phyloP scores from a whole-genome alignment of 345 rosid genomes.

The Gossypium arboreum region DNA sequence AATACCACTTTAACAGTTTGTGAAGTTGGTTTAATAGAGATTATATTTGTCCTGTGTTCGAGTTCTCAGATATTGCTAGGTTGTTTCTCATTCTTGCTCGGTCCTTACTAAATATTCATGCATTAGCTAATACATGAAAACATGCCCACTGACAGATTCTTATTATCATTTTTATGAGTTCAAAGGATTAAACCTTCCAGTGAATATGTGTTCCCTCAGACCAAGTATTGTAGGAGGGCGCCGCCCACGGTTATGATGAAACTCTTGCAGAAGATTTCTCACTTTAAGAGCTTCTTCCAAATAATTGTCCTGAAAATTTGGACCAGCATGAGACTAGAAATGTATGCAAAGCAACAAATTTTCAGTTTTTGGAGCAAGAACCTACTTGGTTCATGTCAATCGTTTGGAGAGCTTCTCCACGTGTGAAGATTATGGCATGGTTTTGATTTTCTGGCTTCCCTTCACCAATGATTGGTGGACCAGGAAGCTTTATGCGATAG shows the following conservation, averaged over 20 bases:
- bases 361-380: conserved; percentile 17
- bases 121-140: background rate
- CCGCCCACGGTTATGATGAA: conserved; percentile 62
- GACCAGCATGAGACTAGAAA: conserved; percentile 24
- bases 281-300: conserved; percentile 95
- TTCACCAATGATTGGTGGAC: conserved; percentile 89
- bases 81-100: background rate
- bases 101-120: background rate
- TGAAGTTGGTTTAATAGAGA: background rate
- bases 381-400: conserved; percentile 97
- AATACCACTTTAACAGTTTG: background rate
- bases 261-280: conserved; percentile 95
- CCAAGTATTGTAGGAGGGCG: conserved; percentile 88
- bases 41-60: background rate
- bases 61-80: background rate
- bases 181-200: conserved; percentile 66
- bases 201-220: conserved; percentile 87
- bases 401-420: conserved; percentile 95
- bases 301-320: conserved; percentile 63
- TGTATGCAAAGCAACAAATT: conserved; percentile 5
- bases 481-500: conserved; percentile 91
- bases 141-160: background rate
- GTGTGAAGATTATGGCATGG: conserved; percentile 83
- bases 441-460: conserved; percentile 99
- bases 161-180: background rate